Conservation (phyloP, 148 eudicot species). For the Tetragonia tetragonoides region DNA sequence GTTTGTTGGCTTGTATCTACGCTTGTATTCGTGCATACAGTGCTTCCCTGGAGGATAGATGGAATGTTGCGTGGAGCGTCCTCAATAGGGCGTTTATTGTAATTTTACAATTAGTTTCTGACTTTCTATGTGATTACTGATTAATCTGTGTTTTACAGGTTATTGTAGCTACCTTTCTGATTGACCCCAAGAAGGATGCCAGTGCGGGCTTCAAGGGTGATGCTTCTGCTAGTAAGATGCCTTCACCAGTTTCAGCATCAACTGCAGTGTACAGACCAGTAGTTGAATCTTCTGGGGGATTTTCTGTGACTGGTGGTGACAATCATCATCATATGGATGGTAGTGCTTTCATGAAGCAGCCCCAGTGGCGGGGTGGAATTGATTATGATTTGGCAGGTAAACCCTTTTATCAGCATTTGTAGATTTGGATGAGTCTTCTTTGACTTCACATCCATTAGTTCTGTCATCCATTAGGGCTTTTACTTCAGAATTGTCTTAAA, state of each 20-base stretch:
- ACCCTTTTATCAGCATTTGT: constrained; percentile 9
- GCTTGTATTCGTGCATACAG: background rate
- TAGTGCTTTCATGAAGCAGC: constrained; percentile 45
- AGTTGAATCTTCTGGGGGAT: constrained; percentile 46
- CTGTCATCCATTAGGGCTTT: too few relatives aligned
- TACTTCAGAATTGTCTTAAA: too few relatives aligned
- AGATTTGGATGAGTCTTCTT: constrained; percentile 20
- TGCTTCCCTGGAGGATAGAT: background rate
- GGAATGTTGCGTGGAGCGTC: background rate
- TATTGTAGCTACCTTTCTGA: constrained; percentile 66
- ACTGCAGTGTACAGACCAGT: constrained; percentile 47
- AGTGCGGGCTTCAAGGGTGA: constrained; percentile 41
- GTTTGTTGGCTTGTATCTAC: background rate
- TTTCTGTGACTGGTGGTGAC: constrained; percentile 20
- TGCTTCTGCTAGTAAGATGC: constrained; percentile 35
- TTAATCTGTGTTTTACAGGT: constrained; percentile 37
- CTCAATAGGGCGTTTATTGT: background rate
- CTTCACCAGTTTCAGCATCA: constrained; percentile 51
- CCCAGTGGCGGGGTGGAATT: constrained; percentile 38
- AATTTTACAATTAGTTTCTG: background rate
- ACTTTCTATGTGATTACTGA: background rate
- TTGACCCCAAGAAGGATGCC: constrained; percentile 58
- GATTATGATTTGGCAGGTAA: constrained; percentile 34
- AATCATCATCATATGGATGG: constrained; percentile 46
- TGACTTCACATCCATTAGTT: background rate